Evolutionary conservation across 202 grass and related monocot species (phyloP).

Genomic region (Alloteropsis angusta): DNA sequence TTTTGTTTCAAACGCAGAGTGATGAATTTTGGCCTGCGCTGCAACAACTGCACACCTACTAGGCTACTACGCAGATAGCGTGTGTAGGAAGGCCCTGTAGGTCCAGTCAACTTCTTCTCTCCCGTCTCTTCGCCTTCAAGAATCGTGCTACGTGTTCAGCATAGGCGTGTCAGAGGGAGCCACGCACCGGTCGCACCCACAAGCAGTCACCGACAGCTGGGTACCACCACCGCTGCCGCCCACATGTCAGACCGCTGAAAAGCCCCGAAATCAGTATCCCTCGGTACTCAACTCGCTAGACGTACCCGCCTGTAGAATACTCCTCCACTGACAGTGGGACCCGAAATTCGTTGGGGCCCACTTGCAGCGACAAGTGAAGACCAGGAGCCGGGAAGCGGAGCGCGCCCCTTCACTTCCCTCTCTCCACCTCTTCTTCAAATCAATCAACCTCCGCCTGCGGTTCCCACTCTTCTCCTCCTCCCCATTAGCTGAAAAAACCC

Average conservation of each 20-base stretch:
- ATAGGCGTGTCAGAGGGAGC: constrained; percentile 1
- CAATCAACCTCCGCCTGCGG: neutral
- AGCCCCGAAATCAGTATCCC: neutral
- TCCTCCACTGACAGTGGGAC: neutral
- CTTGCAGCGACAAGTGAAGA: neutral
- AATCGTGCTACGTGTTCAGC: neutral
- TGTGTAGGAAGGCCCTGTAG: neutral
- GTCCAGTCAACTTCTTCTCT: neutral
- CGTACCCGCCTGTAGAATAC: neutral
- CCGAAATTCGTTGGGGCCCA: accelerated
- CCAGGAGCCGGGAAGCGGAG: neutral
- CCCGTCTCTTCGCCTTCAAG: neutral
- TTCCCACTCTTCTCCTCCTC: neutral
- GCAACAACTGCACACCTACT: neutral
- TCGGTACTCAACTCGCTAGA: neutral
- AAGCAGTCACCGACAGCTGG: neutral
- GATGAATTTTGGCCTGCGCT: neutral
- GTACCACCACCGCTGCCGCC: accelerated
- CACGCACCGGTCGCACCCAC: neutral
- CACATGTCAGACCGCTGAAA: neutral
- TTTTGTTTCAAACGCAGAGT: no score
- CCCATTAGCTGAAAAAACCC: constrained; percentile 29
- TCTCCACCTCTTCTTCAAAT: constrained; percentile 17
- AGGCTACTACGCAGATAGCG: neutral
- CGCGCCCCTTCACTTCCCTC: neutral